Base-by-base conservation (phyloP, 768 basidiomycete genomes). In the Sutorius australiensis region DNA sequence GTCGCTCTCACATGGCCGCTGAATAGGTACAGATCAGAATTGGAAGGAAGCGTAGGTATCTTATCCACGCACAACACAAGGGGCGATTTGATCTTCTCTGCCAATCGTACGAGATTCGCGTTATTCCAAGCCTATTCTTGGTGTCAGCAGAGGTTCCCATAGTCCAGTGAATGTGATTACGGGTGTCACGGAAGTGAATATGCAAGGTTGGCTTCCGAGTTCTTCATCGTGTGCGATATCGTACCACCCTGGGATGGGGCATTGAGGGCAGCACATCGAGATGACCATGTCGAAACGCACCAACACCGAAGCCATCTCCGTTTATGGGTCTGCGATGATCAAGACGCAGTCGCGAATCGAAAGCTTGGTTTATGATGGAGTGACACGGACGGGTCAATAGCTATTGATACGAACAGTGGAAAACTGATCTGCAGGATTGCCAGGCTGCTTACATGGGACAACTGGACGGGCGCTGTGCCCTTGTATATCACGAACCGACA, bases 311-410 rank as follows among this genome's bases (percentile, higher is more conserved):
- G 0, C 95, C 95, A 67, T 98, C 95, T 9, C 92, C 91, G 59
- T 93, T 93, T 71, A 93, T 92, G n/a, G 91, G 92, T 55, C 90
- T 72, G 51, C 91, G 77, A 58, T 75, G 78, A 64, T 93, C 91
- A 48, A 92, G 68, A 17, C 95, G 82, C 31, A 99, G 77, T 8
- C 95, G 81, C 19, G 92, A 95, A 72, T 98, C 95, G 63, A 93
- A 95, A 0, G 95, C 93, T 73, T 97, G 93, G 68, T 95, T 95
- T 68, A 95, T 97, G 73, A 98, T 97, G 3, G 90, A 92, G 73
- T 98, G 95, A 55, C 87, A 86, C 46, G 95, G 95, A 44, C 90
- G 80, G 40, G 95, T 98, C 61, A 98, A 78, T n/a, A 98, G 81
- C 81, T 92, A 78, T n/a, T 97, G 81, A 81, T 92, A 59, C 31